Conservation (phyloP, 148 eudicot genomes). For the Selenicereus undatus region DNA sequence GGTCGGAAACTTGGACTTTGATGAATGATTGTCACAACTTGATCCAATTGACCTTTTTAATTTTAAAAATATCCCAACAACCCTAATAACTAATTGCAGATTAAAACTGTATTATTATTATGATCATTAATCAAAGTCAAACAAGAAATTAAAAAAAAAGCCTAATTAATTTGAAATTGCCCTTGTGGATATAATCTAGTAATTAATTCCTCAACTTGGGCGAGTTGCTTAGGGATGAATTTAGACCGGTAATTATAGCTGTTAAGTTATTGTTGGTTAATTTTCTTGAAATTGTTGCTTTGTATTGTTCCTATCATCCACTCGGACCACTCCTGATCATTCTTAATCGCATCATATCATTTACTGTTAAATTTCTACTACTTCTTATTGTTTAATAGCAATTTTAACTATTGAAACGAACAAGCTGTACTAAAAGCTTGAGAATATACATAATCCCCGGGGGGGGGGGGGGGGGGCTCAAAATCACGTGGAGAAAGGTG, state of each 20-base stretch:
- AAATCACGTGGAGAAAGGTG: constrained; percentile 1
- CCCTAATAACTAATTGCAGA: neutral
- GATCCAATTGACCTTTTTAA: neutral
- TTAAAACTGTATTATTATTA: no score
- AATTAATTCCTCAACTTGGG: neutral
- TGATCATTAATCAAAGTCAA: no score
- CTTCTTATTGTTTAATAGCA: no score
- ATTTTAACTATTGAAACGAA: no score
- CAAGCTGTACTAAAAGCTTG: neutral
- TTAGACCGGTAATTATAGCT: neutral
- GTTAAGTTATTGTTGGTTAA: neutral
- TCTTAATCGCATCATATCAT: no score
- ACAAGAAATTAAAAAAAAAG: no score
- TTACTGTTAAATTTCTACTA: no score
- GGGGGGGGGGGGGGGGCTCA: neutral
- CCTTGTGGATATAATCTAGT: no score
- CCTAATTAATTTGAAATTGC: no score
- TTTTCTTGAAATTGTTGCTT: neutral
- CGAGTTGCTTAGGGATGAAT: neutral
- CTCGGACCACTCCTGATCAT: no score
- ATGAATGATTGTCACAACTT: neutral
- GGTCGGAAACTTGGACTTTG: neutral
- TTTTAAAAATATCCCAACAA: neutral
- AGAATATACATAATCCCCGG: neutral
- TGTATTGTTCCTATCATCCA: neutral